Evolutionary conservation across 2,329 filamentous ascomycete genomes (phyloP), one percentile per base, ranked within the genome.

Genomic region (Achaetomium macrosporum): DNA sequence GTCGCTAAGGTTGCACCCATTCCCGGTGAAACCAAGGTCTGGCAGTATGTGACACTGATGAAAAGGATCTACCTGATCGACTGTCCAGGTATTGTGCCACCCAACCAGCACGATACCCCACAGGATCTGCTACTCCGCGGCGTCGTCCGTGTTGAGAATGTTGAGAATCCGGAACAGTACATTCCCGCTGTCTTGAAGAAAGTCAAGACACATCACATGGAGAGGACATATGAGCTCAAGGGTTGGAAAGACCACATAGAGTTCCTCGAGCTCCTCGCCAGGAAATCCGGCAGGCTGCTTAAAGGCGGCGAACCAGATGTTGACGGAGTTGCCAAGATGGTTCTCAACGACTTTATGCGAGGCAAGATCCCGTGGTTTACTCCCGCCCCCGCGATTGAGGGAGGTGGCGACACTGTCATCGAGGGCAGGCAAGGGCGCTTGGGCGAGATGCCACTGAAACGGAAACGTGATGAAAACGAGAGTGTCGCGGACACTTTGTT

Each of bases 291-390:
- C 15, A 81, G 91, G 61, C 73, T 99, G 17, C 74, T 97, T 15
- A 90, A 90, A 67, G 92, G 89, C 53, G 93, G 92, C n/a, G 93
- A 97, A 68, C 87, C 92, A 4, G 93, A 99, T 68, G 73, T 96
- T 51, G 92, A 97, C 63, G 90, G 91, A 63, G 90, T 96, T 44
- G 93, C 93, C 1, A 96, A 96, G 71, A 96, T 96, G 83, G 87
- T 99, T 1, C 74, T 99, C 55, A 97, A 96, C 64, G 93, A 99
- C 66, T 99, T 97, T 68, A 82, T 97, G 65, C 77, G 93, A 58
- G 93, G 93, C 52, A 96, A 92, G 71, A 88, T 97, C 25, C 93
- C 93, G 1, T 99, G 95, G 93, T 99, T 90, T 66, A 93, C 88
- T 0, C 84, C 90, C 9, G 85, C 90, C 10, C 90, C 91, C 2